phyloP scores from a whole-genome alignment of 495 filamentous ascomycete genomes.

The Sphaerosporella brunnea region DNA sequence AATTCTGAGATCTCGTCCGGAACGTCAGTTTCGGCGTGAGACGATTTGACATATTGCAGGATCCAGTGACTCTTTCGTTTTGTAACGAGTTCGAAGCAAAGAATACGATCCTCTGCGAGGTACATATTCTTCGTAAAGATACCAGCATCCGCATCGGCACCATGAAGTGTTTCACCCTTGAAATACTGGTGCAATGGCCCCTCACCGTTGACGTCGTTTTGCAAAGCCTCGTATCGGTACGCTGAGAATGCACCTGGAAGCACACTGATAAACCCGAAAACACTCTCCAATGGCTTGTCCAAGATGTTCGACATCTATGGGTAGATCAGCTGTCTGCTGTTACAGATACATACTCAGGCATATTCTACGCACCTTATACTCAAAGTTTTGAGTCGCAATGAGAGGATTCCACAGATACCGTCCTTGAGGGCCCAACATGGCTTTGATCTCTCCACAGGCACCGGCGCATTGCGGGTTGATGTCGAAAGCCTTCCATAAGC shows the following conservation, averaged over 20 bases:
- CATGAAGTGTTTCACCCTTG: conserved; percentile 93
- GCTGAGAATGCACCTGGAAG: conserved; percentile 96
- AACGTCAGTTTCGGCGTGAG: conserved; percentile 95
- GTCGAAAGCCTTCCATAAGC: conserved; percentile 97
- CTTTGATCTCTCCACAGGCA: conserved; percentile 98
- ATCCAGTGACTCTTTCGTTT: conserved; percentile 97
- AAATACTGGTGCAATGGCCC: conserved; percentile 96
- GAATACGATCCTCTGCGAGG: conserved; percentile 94
- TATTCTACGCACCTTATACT: conserved; percentile 52
- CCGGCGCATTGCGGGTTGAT: conserved; percentile 93
- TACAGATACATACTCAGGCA: too few species aligned
- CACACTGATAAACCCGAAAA: conserved; percentile 95
- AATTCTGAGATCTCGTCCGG: conserved; percentile 86
- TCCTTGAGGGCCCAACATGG: conserved; percentile 76
- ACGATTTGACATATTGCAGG: conserved; percentile 91
- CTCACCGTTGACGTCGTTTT: conserved; percentile 86
- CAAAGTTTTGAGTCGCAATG: conserved; percentile 94
- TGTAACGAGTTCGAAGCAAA: conserved; percentile 95
- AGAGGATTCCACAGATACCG: conserved; percentile 86
- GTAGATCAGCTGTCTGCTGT: background rate
- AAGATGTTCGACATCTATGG: conserved; percentile 82
- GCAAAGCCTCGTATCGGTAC: conserved; percentile 81
- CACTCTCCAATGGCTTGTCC: conserved; percentile 92
- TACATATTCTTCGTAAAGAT: conserved; percentile 99
- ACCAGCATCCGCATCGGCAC: conserved; percentile 77